Conservation (phyloP, 148 eudicot species). For the Chenopodium berlandieri region DNA sequence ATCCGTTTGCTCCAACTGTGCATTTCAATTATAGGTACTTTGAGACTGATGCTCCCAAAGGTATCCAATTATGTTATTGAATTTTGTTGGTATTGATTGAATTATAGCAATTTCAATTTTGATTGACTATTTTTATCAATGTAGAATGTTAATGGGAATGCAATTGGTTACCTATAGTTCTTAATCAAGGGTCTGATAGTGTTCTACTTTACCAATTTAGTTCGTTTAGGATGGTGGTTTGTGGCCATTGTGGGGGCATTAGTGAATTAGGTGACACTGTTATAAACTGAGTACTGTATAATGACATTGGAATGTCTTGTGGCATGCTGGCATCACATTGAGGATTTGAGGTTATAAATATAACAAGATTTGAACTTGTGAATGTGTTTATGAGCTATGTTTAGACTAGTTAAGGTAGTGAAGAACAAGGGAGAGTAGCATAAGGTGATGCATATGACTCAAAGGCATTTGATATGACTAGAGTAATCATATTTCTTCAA, state of each 20-base stretch:
- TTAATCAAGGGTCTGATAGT: neutral
- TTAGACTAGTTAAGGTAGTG: neutral
- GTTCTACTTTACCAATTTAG: neutral
- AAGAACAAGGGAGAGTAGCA: neutral
- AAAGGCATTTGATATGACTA: no score
- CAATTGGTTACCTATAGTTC: neutral
- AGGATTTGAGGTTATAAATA: no score
- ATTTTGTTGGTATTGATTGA: neutral
- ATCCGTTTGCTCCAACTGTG: constrained; percentile 96
- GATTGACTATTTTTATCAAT: neutral
- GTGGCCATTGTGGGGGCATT: neutral
- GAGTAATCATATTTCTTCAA: no score
- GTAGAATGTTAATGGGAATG: neutral
- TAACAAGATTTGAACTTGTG: no score
- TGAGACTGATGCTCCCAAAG: constrained; percentile 97
- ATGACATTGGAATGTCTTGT: no score
- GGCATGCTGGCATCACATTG: no score
- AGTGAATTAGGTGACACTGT: neutral
- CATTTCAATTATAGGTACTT: constrained; percentile 98
- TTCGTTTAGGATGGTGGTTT: neutral
- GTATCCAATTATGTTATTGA: constrained; percentile 29
- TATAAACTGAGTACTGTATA: neutral
- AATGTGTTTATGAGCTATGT: neutral
- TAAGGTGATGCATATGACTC: no score
- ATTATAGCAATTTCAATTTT: neutral